Percentiles rank a stretch among this genome's conserved stretches.
Evolutionary conservation across 495 filamentous ascomycete genomes (phyloP).

Genomic region (Daldinia loculata): DNA sequence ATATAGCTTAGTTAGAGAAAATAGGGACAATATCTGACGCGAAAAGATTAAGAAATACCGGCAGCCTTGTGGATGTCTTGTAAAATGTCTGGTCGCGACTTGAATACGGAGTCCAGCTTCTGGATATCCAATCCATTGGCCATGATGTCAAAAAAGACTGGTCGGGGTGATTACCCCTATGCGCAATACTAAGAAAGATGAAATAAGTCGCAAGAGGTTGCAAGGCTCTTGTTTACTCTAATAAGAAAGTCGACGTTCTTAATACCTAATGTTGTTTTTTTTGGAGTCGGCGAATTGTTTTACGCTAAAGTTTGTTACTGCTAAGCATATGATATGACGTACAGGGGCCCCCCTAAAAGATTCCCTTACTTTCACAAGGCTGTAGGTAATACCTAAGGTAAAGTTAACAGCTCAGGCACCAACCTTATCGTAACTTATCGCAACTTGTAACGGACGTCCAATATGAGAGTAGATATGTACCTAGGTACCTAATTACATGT

Average conservation of each 20-base stretch:
- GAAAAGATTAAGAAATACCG: slow-evolving; percentile 43
- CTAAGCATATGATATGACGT: slow-evolving; percentile 23
- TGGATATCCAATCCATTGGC: slow-evolving; percentile 53
- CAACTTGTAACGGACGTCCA: neutral
- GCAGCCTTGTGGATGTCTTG: slow-evolving; percentile 55
- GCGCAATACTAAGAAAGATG: neutral
- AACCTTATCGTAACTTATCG: slow-evolving; percentile 1
- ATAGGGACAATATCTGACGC: neutral
- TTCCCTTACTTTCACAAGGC: neutral
- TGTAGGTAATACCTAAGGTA: neutral
- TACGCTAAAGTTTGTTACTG: slow-evolving; percentile 17
- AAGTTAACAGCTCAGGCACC: neutral
- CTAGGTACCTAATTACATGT: too few species aligned
- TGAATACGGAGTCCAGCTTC: slow-evolving; percentile 54
- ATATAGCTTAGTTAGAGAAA: slow-evolving; percentile 26
- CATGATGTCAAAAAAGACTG: slow-evolving; percentile 41
- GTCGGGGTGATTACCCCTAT: slow-evolving; percentile 15
- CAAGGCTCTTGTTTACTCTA: slow-evolving; percentile 1
- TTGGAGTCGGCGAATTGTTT: slow-evolving; percentile 11
- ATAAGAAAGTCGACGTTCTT: neutral
- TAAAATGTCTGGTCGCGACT: slow-evolving; percentile 56
- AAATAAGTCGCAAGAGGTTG: neutral
- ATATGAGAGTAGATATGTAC: too few species aligned
- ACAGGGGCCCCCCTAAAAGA: slow-evolving; percentile 20
- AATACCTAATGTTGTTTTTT: neutral